Conservation (phyloP, 805 yeast species). For the Candida corydali region DNA sequence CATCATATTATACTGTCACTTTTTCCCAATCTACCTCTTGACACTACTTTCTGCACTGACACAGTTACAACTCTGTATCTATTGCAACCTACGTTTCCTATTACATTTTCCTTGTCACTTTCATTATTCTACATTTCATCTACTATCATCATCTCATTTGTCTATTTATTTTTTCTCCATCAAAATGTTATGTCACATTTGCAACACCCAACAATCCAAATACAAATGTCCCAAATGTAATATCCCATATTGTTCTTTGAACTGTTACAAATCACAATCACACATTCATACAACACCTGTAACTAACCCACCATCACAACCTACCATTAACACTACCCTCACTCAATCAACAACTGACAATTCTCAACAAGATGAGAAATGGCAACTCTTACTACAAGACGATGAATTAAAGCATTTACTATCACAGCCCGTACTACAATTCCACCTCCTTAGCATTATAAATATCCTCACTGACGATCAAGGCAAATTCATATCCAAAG, state of each 20-base stretch:
- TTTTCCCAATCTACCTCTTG: no score
- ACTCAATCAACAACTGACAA: constrained; percentile 3
- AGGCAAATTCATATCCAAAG: constrained; percentile 35
- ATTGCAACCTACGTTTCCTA: no score
- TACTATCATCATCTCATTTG: no score
- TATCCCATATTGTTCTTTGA: constrained; percentile 50
- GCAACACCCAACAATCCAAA: constrained; percentile 34
- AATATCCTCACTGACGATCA: constrained; percentile 45
- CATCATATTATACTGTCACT: no score
- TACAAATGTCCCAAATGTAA: constrained; percentile 57
- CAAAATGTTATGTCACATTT: constrained; percentile 39
- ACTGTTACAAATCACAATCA: constrained; percentile 50
- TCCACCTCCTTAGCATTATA: constrained; percentile 49
- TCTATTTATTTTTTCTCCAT: no score
- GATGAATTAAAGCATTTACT: constrained; percentile 42
- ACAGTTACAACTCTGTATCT: no score
- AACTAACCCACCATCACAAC: neutral
- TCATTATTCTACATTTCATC: no score
- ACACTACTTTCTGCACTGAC: no score
- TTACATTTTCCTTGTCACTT: no score
- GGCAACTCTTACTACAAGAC: constrained; percentile 9
- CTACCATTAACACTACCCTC: neutral
- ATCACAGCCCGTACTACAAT: constrained; percentile 48
- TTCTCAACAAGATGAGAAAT: constrained; percentile 11
- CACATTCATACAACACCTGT: constrained; percentile 20